A percentile compares a stretch with the other conserved stretches of the same genome.
These are phyloP conservation scores for Syzygium aqueum DNA, from an alignment of 345 rosid genomes.

Conservation along the genomic window DNA sequence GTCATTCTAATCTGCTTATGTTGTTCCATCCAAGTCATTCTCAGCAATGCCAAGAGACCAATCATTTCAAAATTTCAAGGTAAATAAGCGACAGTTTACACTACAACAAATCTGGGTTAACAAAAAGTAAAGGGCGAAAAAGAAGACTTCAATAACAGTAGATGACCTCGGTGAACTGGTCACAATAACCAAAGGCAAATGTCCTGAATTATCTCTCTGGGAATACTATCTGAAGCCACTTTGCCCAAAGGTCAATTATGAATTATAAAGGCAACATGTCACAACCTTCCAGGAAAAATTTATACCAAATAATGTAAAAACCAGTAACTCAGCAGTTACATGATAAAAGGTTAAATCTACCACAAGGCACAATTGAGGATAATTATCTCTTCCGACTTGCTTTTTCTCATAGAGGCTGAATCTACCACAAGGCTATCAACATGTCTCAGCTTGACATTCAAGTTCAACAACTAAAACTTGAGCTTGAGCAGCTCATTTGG, in stretches of 20 bases:
- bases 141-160: neutral
- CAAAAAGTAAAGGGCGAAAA: neutral
- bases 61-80: neutral
- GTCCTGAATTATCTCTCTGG: neutral
- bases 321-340: neutral
- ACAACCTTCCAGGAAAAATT: neutral
- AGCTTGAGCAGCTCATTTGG: neutral
- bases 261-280: neutral
- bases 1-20: neutral
- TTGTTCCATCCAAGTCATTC: neutral
- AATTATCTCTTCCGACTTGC: neutral
- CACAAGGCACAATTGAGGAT: neutral
- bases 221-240: neutral
- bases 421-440: neutral
- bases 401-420: neutral
- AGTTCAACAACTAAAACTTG: neutral
- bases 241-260: neutral
- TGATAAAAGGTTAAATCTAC: neutral
- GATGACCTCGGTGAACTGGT: neutral
- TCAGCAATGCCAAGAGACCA: neutral
- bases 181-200: neutral
- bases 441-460: neutral
- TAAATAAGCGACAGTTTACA: neutral
- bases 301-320: neutral
- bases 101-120: neutral